Evolutionary conservation across 1,284 basidiomycete genomes (phyloP).

Genomic region (Fomitopsis palustris): DNA sequence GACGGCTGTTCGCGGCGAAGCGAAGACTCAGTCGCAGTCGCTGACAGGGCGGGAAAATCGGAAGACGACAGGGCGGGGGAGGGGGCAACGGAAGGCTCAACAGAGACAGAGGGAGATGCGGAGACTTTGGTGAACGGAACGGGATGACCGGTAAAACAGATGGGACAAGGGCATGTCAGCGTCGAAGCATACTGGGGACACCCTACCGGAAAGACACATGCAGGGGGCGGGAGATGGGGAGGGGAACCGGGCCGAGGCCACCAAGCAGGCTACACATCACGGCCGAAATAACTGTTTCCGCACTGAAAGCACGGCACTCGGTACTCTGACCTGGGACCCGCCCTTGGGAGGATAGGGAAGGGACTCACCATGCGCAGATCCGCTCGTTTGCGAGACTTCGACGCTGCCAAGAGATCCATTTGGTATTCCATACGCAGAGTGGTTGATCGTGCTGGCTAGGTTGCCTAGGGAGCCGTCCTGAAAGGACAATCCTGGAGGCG

Average conservation of each 20-base stretch:
- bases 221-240: constrained; percentile 26
- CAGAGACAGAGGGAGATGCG: constrained; percentile 47
- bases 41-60: constrained; percentile 62
- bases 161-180: constrained; percentile 33
- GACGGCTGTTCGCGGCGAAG: constrained; percentile 26
- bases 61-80: constrained; percentile 52
- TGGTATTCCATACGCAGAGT: constrained; percentile 20
- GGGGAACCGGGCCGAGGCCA: constrained; percentile 31
- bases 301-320: constrained; percentile 81
- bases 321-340: constrained; percentile 71
- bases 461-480: constrained; percentile 34
- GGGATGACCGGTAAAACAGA: constrained; percentile 26
- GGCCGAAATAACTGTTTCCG: constrained; percentile 69
- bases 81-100: constrained; percentile 27
- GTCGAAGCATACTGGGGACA: constrained; percentile 23
- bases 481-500: constrained; percentile 61
- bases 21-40: constrained; percentile 31
- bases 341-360: constrained; percentile 49
- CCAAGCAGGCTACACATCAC: constrained; percentile 37
- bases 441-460: constrained; percentile 11
- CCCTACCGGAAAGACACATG: constrained; percentile 29
- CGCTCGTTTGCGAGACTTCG: constrained; percentile 32
- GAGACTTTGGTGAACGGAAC: constrained; percentile 43
- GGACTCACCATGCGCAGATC: constrained; percentile 63
- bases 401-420: constrained; percentile 21